Conservation (phyloP, 768 basidiomycete species). For the Piloderma croceum region DNA sequence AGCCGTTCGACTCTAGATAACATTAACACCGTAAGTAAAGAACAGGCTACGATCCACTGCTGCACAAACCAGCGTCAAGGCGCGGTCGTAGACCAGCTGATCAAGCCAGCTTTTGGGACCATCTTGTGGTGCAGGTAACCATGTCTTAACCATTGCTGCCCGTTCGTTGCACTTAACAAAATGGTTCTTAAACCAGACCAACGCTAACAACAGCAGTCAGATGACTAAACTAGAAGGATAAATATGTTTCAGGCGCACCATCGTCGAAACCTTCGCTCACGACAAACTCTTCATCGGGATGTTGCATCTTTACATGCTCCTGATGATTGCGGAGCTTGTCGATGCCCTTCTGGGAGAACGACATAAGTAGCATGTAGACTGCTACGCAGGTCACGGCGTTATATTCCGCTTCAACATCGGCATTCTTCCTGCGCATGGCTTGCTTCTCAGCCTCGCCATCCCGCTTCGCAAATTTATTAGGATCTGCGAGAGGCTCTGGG, state of each 20-base stretch:
- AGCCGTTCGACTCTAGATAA: constrained; percentile 76
- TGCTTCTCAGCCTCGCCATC: constrained; percentile 70
- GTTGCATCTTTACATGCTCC: constrained; percentile 75
- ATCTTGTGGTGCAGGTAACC: constrained; percentile 77
- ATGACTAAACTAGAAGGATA: constrained; percentile 10
- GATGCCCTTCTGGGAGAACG: constrained; percentile 90
- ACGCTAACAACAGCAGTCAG: constrained; percentile 45
- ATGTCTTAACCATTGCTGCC: constrained; percentile 81
- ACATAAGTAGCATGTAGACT: constrained; percentile 86
- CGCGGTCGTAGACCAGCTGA: constrained; percentile 89
- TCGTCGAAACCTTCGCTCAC: constrained; percentile 79
- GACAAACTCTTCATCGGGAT: constrained; percentile 68
- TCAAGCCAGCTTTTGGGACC: constrained; percentile 83
- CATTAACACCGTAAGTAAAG: background rate
- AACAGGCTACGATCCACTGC: background rate
- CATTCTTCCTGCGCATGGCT: constrained; percentile 62
- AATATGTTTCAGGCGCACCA: constrained; percentile 37
- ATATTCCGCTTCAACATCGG: constrained; percentile 75
- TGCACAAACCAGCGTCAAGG: constrained; percentile 68
- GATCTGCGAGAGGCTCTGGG: constrained; percentile 76
- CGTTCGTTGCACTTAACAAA: constrained; percentile 95
- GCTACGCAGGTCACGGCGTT: constrained; percentile 83
- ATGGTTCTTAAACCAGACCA: constrained; percentile 87
- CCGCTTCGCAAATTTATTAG: constrained; percentile 63
- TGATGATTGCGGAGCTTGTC: constrained; percentile 73